Evolutionary conservation across 83 land plant species (phyloP), one percentile per base, ranked within the genome.

Genomic region (Picea abies): DNA sequence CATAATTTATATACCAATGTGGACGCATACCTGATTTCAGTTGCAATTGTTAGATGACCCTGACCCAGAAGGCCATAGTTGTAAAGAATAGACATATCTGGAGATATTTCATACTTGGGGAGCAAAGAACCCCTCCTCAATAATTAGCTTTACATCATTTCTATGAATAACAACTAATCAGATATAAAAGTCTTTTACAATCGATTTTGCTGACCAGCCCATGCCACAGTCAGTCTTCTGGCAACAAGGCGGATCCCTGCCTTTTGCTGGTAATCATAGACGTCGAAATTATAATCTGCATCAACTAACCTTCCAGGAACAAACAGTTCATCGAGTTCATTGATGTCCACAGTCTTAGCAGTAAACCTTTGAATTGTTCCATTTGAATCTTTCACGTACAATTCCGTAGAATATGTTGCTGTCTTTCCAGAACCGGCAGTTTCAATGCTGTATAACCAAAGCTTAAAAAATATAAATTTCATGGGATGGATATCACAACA

Each of bases 231-330:
- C 84, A 93, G 58, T 68, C 78, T 89, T 35, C 80, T 87, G 1
- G 91, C 91, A 23, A 93, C 90, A 49, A 91, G 79, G 25, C 91
- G 79, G 37, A 93, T 91, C 49, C 95, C 95, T 32, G 93, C 89
- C 63, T 60, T 62, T 83, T 85, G 90, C 60, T 82, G 83, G 78
- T 82, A 91, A 79, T 93, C 90, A 84, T 89, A 93, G 23, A 85
- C 60, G 76, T 89, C 95, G 52, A 91, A 72, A 52, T 79, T 77
- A 79, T 88, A 80, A 78, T 78, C 84, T 39, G 91, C 91, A 82
- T 91, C 95, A 12, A 93, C 75, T n/a, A 70, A 37, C 16, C 69
- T 86, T 73, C 89, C 93, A n/a, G 86, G 87, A 52, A 70, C 78
- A 79, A 91, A 71, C 11, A 89, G 60, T 11, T 85, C 15, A 8